phyloP scores from a whole-genome alignment of 2,329 filamentous ascomycete species.

The Neopestalotiopsis rosae region DNA sequence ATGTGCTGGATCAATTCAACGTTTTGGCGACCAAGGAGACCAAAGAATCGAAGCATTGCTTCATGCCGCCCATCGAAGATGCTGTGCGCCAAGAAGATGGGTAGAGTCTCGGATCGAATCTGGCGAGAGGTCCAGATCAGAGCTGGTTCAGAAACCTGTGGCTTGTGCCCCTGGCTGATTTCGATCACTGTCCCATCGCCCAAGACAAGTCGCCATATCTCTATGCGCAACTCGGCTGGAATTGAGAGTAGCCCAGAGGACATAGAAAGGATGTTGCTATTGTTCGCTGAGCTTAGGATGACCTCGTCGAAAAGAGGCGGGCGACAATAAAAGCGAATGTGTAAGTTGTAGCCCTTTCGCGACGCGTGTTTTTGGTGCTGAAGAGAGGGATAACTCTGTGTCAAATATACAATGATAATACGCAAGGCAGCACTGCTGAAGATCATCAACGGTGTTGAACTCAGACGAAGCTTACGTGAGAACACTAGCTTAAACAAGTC shows the following conservation, averaged over 20 bases:
- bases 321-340: no score
- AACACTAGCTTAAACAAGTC: no score
- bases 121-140: constrained; percentile 10
- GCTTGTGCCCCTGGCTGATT: constrained; percentile 7
- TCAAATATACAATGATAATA: no score
- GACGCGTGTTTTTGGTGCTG: no score
- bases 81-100: constrained; percentile 4
- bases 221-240: constrained; percentile 12
- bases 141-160: background rate
- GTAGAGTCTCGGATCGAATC: background rate
- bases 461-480: no score
- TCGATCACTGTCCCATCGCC: background rate
- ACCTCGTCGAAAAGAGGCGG: no score
- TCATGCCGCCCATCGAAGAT: constrained; percentile 9
- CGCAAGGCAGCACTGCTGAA: no score
- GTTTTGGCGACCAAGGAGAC: background rate
- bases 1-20: constrained; percentile 4
- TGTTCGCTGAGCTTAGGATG: background rate
- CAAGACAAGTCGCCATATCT: background rate
- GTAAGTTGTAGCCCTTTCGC: no score
- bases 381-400: no score
- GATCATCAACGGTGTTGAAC: no score
- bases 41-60: constrained; percentile 9
- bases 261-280: background rate
- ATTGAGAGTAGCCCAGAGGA: background rate